Percentiles rank a stretch among this genome's conserved stretches.
phyloP scores from a whole-genome alignment of 176 grass and related monocot species.

The Alopecurus myosuroides region DNA sequence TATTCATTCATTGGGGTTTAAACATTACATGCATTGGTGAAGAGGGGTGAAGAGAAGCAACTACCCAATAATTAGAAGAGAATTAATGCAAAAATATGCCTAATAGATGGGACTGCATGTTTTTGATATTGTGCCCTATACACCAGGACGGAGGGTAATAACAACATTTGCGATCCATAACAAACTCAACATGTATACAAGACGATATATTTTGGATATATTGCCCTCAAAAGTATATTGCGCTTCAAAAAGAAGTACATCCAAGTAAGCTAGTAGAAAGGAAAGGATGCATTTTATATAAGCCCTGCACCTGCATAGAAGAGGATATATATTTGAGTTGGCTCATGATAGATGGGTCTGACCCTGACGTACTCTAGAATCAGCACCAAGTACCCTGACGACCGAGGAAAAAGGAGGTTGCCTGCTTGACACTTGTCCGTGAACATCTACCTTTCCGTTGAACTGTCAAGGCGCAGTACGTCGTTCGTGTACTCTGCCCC shows the following conservation, averaged over 20 bases:
- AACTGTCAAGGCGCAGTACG: conserved; percentile 7
- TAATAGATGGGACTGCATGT: too few species aligned
- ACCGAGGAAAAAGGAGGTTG: background rate
- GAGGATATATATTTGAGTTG: background rate
- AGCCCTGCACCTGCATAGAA: background rate
- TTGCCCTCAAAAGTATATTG: too few species aligned
- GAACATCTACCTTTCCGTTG: conserved; percentile 18
- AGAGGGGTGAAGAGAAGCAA: too few species aligned
- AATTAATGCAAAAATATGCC: too few species aligned
- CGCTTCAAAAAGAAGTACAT: background rate
- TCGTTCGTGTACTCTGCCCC: background rate
- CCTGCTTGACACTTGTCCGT: conserved; percentile 27
- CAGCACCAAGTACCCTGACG: conserved; percentile 21
- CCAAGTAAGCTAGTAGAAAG: background rate
- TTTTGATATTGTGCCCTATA: too few species aligned
- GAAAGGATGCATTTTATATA: background rate
- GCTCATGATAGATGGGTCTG: background rate
- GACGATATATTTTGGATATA: too few species aligned
- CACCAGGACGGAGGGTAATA: too few species aligned
- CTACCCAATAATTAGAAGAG: too few species aligned
- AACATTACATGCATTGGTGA: too few species aligned
- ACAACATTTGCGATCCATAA: too few species aligned
- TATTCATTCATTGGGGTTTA: too few species aligned
- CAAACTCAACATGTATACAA: too few species aligned
- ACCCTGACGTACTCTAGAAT: conserved; percentile 4